A percentile compares a stretch with the other conserved stretches of the same genome.
phyloP scores from a whole-genome alignment of 768 basidiomycete species.

The Phanerochaete carnosa region DNA sequence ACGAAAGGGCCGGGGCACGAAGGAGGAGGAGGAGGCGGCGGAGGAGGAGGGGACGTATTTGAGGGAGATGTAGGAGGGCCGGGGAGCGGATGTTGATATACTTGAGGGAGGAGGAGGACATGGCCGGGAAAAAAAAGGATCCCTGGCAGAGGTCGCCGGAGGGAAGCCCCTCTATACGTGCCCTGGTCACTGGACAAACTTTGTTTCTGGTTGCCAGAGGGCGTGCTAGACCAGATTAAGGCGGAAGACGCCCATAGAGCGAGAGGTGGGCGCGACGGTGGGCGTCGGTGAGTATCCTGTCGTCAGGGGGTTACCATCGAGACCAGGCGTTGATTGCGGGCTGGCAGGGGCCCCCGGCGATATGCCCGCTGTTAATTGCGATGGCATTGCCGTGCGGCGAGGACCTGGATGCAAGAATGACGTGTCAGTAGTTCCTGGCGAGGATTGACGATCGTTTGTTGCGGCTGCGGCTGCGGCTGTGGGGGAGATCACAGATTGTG shows the following conservation, averaged over 20 bases:
- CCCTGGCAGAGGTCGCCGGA: conserved; percentile 15
- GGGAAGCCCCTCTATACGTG: conserved; percentile 7
- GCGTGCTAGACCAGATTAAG: background rate
- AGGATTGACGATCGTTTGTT: no score
- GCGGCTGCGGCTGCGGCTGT: no score
- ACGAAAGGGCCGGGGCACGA: conserved; percentile 1
- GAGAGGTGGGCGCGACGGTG: background rate
- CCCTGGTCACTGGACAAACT: conserved; percentile 5
- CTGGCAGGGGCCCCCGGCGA: background rate
- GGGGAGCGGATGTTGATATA: conserved; percentile 21
- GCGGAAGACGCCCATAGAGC: background rate
- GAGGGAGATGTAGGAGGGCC: conserved; percentile 16
- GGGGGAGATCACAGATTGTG: no score
- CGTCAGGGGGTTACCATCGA: conserved; percentile 6
- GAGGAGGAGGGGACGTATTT: background rate
- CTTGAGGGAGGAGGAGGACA: conserved; percentile 19
- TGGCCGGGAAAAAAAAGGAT: conserved; percentile 21
- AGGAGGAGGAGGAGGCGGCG: no score
- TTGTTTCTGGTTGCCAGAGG: conserved; percentile 7
- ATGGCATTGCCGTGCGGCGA: background rate
- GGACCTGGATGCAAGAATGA: no score
- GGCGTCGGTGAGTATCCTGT: background rate
- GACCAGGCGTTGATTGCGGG: background rate
- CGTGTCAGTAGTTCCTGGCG: no score
- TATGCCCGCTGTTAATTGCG: background rate